phyloP scores from a whole-genome alignment of 768 basidiomycete species.

The Thelephora aurantiotincta region DNA sequence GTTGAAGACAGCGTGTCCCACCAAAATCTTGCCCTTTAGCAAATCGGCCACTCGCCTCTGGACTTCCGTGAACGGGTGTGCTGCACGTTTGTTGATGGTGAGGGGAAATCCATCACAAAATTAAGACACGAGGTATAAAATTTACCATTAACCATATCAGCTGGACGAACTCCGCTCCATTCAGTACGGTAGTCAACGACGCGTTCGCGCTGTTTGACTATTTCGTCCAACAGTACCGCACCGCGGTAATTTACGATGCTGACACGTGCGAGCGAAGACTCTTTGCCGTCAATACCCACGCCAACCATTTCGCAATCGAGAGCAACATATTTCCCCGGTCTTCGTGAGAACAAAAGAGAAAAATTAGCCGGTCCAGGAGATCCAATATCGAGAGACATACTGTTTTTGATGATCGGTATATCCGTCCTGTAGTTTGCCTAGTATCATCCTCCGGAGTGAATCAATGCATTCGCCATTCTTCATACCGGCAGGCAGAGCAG shows the following conservation, averaged over 20 bases:
- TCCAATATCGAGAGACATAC: neutral
- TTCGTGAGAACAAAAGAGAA: too few relatives aligned
- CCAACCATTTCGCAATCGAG: slow-evolving; percentile 99
- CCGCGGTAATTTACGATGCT: slow-evolving; percentile 86
- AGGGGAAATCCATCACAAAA: neutral
- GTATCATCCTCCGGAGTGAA: slow-evolving; percentile 36
- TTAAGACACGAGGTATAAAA: neutral
- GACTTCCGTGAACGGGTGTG: slow-evolving; percentile 53
- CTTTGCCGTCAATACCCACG: slow-evolving; percentile 67
- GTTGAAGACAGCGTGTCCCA: slow-evolving; percentile 87
- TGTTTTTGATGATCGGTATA: slow-evolving; percentile 28
- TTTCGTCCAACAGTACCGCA: slow-evolving; percentile 63
- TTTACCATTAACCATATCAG: slow-evolving; percentile 59
- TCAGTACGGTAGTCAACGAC: slow-evolving; percentile 91
- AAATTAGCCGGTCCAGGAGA: neutral
- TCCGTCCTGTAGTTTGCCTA: slow-evolving; percentile 28
- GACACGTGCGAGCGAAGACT: slow-evolving; percentile 80
- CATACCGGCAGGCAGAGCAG: slow-evolving; percentile 13
- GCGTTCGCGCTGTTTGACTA: slow-evolving; percentile 73
- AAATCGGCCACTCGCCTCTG: slow-evolving; percentile 68
- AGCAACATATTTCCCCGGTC: slow-evolving; percentile 59
- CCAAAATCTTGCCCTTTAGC: slow-evolving; percentile 61
- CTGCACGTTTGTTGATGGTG: slow-evolving; percentile 30
- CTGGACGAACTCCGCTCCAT: slow-evolving; percentile 70
- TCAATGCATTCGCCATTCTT: slow-evolving; percentile 36